Evolutionary conservation across 202 grass and related monocot genomes (phyloP), one percentile per base, ranked within the genome.

Genomic region (Panicum virgatum): DNA sequence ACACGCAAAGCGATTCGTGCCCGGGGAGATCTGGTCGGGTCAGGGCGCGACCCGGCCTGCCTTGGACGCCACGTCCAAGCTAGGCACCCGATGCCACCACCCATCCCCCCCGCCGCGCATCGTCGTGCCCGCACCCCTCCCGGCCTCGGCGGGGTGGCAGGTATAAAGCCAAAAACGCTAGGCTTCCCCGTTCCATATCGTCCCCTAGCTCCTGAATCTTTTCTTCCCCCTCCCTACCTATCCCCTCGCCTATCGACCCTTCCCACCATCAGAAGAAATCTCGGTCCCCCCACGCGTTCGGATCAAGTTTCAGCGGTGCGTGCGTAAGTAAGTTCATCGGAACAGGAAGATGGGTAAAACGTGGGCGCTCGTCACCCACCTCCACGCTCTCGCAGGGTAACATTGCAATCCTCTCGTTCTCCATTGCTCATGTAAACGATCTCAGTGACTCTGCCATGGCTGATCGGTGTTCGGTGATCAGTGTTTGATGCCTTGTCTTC

Each of bases 371-470:
- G 74, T 94, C 39, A 85, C 58, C 57, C 80, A 94, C 69, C 77
- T 94, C 69, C 88, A 97, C 68, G 83, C 89, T 26, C 26, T 92
- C 14, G 91, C 88, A 29, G 91, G 91, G 91, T 97, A 97, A n/a
- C n/a, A n/a, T n/a, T n/a, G n/a, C n/a, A n/a, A n/a, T n/a, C n/a
- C n/a, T n/a, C n/a, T n/a, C n/a, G n/a, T n/a, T n/a, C n/a, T n/a
- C n/a, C n/a, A n/a, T n/a, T n/a, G n/a, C n/a, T n/a, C n/a, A n/a
- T n/a, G n/a, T n/a, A n/a, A 76, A 36, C 42, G 23, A 23, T 56
- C 66, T 9, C 45, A 56, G 10, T 72, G 29, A 20, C 52, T 37
- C 9, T 40, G 34, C 42, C 5, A 36, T 60, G 16, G 37, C 77
- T 71, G 16, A 66, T 43, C 44, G 26, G 6, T 25, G 44, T n/a